Conservation (phyloP, 495 filamentous ascomycete species). For the Talaromyces proteolyticus region DNA sequence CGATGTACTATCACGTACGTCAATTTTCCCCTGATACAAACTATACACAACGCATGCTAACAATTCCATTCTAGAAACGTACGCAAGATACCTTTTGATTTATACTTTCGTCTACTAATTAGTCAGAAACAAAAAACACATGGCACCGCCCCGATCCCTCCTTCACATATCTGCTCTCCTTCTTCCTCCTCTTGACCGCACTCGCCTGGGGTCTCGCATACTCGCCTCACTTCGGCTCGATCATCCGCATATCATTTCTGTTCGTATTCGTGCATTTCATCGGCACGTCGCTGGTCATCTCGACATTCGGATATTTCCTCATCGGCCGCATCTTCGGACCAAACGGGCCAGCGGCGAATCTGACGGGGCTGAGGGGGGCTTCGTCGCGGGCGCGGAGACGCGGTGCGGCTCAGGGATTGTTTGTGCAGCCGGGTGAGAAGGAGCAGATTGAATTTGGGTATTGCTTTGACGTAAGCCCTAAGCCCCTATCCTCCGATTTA, state of each 20-base stretch:
- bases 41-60: background rate
- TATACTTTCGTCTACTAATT: constrained; percentile 9
- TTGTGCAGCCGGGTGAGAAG: constrained; percentile 46
- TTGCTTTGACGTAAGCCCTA: constrained; percentile 61
- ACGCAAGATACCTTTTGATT: background rate
- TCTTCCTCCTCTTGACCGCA: constrained; percentile 68
- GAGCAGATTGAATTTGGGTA: constrained; percentile 71
- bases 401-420: constrained; percentile 50
- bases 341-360: constrained; percentile 33
- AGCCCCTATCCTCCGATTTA: background rate
- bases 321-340: constrained; percentile 59
- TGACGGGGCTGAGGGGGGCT: constrained; percentile 34
- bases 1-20: constrained; percentile 70
- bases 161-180: constrained; percentile 70
- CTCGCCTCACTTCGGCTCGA: constrained; percentile 46
- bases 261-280: constrained; percentile 69
- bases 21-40: background rate
- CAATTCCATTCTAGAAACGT: background rate
- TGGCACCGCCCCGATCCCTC: constrained; percentile 73
- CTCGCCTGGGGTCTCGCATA: constrained; percentile 71
- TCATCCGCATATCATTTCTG: constrained; percentile 53
- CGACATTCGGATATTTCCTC: constrained; percentile 58
- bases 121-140: constrained; percentile 67
- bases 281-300: constrained; percentile 51
- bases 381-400: constrained; percentile 41